Conservation (phyloP, 2,329 filamentous ascomycete genomes). For the Diaporthe sp. region DNA sequence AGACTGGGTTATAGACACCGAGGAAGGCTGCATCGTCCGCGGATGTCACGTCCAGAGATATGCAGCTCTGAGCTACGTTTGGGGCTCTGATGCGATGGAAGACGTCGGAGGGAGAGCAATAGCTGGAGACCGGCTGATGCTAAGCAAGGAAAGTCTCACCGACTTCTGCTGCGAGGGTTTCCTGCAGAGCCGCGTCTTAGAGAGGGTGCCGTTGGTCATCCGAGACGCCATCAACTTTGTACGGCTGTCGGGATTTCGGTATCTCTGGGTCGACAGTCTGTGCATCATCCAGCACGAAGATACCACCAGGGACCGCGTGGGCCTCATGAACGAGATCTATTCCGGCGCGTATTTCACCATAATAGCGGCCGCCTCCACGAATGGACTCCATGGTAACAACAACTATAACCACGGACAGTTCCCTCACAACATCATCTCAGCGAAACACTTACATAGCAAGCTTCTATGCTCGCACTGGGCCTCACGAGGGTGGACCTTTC, state of each 20-base stretch:
- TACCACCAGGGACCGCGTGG: neutral
- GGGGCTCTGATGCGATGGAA: neutral
- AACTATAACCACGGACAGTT: neutral
- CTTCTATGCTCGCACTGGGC: neutral
- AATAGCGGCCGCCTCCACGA: constrained; percentile 9
- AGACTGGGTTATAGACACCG: constrained; percentile 25
- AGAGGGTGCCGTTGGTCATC: neutral
- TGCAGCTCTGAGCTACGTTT: constrained; percentile 20
- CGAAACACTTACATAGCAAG: neutral
- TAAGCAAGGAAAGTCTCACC: neutral
- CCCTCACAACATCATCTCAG: neutral
- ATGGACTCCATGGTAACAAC: neutral
- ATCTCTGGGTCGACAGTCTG: constrained; percentile 52
- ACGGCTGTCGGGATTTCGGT: constrained; percentile 29
- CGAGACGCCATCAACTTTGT: constrained; percentile 1
- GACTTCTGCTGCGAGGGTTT: neutral
- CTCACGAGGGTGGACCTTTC: constrained; percentile 16
- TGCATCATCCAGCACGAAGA: constrained; percentile 51
- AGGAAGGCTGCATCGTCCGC: constrained; percentile 3
- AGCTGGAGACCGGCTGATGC: neutral
- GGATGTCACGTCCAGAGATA: neutral
- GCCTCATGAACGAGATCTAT: constrained; percentile 43
- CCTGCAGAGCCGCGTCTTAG: neutral
- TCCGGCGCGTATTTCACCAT: constrained; percentile 46
- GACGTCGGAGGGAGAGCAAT: neutral